Evolutionary conservation across 2,329 filamentous ascomycete species (phyloP).

Genomic region (Nemania sp.): DNA sequence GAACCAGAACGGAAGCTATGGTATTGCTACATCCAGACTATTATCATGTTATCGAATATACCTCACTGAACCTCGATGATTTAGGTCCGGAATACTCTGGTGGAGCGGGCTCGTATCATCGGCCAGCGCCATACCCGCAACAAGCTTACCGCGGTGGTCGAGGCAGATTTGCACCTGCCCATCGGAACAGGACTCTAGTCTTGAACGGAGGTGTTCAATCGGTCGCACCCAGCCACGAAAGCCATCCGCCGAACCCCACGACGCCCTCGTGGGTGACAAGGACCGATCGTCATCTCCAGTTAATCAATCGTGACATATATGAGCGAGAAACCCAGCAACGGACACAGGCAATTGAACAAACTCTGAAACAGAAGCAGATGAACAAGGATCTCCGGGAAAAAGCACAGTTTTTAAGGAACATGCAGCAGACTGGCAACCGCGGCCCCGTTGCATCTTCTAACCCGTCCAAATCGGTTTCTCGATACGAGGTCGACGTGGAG

Average conservation of each 20-base stretch:
- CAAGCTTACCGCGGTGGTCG: slow-evolving; percentile 35
- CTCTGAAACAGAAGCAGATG: slow-evolving; percentile 60
- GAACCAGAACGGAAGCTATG: slow-evolving; percentile 48
- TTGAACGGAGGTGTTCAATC: slow-evolving; percentile 38
- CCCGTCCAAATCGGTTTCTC: slow-evolving; percentile 41
- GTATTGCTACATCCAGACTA: slow-evolving; percentile 20
- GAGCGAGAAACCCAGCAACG: slow-evolving; percentile 73
- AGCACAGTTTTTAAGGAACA: slow-evolving; percentile 56
- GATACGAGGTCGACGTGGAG: slow-evolving; percentile 69
- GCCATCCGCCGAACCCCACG: slow-evolving; percentile 43
- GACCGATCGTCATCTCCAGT: slow-evolving; percentile 76
- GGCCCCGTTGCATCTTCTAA: slow-evolving; percentile 37
- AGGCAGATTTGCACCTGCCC: slow-evolving; percentile 33
- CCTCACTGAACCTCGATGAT: slow-evolving; percentile 1
- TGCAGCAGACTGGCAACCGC: slow-evolving; percentile 44
- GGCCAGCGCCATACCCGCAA: slow-evolving; percentile 39
- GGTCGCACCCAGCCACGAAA: slow-evolving; percentile 34
- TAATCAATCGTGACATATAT: slow-evolving; percentile 81
- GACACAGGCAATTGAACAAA: slow-evolving; percentile 73
- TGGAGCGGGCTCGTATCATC: slow-evolving; percentile 32
- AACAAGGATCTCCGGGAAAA: slow-evolving; percentile 61
- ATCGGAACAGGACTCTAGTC: slow-evolving; percentile 42
- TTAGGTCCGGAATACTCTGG: slow-evolving; percentile 27
- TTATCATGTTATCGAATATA: background rate
- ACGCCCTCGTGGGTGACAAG: slow-evolving; percentile 68